Evolutionary conservation across 2,329 filamentous ascomycete species (phyloP), one percentile per base, ranked within the genome.

Genomic region (Calonectria fujianensis): DNA sequence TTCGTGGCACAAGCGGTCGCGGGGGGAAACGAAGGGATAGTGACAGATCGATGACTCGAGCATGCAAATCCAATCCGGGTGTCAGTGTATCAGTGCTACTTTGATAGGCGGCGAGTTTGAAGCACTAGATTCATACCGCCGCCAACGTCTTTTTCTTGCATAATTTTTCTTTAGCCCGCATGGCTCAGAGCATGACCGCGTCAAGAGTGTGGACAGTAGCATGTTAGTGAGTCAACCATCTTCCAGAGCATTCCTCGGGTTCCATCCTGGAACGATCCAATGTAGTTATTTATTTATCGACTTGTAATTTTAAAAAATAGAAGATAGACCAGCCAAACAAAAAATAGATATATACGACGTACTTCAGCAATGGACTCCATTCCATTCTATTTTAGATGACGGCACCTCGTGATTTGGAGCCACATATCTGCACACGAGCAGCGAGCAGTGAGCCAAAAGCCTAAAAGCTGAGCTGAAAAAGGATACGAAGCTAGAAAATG

Each of bases 331-430:
- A 39, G 16, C 2, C 4, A 16, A 27, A 11, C 24, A 13, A 24
- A 14, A 37, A 27, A 20, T 18, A 61, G 4, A 16, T 29, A 5
- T 8, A 29, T 41, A 61, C n/a, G n/a, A 29, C 39, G 35, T 10
- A 18, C 20, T 20, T 11, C 37, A 14, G 35, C 57, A 63, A 39
- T 41, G 57, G 24, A 29, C 31, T 14, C 13, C 57, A 39, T 61
- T 61, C 57, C 57, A 29, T 48, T 32, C 24, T 27, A 61, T 39
- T 39, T 61, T 61, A 24, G 57, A 61, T 41, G n/a, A 61, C 18
- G 11, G 27, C 10, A 14, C 35, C 31, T 14, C 13, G 9, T 29
- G n/a, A 57, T 35, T 6, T 13, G 45, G 35, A 41, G 35, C 35
- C 13, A 29, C 57, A 61, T 61, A 61, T 39, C n/a, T 29, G 24